Percentiles rank a stretch among this genome's conserved stretches.
These are phyloP conservation scores for Tetrapisispora iriomotensis DNA, from an alignment of 805 yeast genomes.

Conservation along the genomic window DNA sequence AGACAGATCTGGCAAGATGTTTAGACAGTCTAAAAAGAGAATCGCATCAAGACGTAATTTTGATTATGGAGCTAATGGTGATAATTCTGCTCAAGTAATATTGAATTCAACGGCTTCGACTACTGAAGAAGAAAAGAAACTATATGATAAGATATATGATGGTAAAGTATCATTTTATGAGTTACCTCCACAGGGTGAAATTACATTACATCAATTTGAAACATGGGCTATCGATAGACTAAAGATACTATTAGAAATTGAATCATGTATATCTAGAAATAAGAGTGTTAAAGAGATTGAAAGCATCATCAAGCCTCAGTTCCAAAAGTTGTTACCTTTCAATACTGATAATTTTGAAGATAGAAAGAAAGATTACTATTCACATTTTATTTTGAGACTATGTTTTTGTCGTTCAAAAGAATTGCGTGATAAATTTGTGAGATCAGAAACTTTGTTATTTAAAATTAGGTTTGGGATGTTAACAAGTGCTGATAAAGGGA, in stretches of 20 bases:
- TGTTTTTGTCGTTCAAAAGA: slow-evolving; percentile 88
- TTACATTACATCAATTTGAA: slow-evolving; percentile 88
- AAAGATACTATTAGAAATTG: slow-evolving; percentile 74
- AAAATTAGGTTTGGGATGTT: slow-evolving; percentile 58
- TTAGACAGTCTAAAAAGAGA: slow-evolving; percentile 64
- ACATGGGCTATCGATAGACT: slow-evolving; percentile 91
- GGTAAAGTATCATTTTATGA: slow-evolving; percentile 66
- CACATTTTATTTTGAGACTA: slow-evolving; percentile 78
- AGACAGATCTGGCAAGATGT: slow-evolving; percentile 39
- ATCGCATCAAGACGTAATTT: slow-evolving; percentile 66
- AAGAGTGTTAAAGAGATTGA: slow-evolving; percentile 58
- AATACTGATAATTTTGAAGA: slow-evolving; percentile 40
- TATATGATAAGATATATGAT: slow-evolving; percentile 37
- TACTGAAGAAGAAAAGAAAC: slow-evolving; percentile 27
- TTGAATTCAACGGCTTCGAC: slow-evolving; percentile 8
- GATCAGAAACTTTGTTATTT: slow-evolving; percentile 68
- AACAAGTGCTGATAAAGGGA: slow-evolving; percentile 55
- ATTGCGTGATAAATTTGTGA: slow-evolving; percentile 65
- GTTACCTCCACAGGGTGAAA: slow-evolving; percentile 71
- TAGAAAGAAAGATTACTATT: slow-evolving; percentile 81
- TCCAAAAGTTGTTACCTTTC: slow-evolving; percentile 54
- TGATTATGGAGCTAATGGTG: slow-evolving; percentile 28
- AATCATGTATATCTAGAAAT: slow-evolving; percentile 58
- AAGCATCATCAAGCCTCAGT: slow-evolving; percentile 49
- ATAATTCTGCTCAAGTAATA: slow-evolving; percentile 16